phyloP scores from a whole-genome alignment of 2,329 filamentous ascomycete species.

The Trichoderma guizhouense region DNA sequence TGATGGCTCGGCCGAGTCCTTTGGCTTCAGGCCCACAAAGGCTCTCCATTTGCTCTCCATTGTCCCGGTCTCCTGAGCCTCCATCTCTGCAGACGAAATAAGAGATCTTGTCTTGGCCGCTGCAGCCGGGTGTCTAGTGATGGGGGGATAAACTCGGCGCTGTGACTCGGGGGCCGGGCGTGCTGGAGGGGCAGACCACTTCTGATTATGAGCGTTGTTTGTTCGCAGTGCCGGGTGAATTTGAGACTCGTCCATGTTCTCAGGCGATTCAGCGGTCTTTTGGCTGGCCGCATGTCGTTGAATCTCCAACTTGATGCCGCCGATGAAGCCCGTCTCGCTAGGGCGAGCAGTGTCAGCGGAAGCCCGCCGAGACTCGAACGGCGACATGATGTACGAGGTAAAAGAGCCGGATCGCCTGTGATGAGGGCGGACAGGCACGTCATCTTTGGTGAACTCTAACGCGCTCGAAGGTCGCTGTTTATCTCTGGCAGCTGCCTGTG shows the following conservation, averaged over 20 bases:
- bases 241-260: constrained; percentile 26
- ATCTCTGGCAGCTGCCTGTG: constrained; percentile 14
- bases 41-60: constrained; percentile 32
- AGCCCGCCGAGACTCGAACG: constrained; percentile 34
- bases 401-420: constrained; percentile 38
- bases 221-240: constrained; percentile 37
- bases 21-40: constrained; percentile 26
- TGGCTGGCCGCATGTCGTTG: constrained; percentile 35
- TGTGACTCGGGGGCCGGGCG: constrained; percentile 24
- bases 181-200: constrained; percentile 28
- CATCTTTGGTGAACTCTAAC: constrained; percentile 26
- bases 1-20: constrained; percentile 5
- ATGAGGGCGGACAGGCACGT: constrained; percentile 23
- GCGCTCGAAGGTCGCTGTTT: constrained; percentile 26
- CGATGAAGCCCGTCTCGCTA: constrained; percentile 37
- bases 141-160: constrained; percentile 36
- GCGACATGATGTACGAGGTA: constrained; percentile 34
- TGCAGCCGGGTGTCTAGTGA: constrained; percentile 32
- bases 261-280: constrained; percentile 26
- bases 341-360: constrained; percentile 30
- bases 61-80: constrained; percentile 31
- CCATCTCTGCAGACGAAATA: constrained; percentile 28
- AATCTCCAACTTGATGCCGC: constrained; percentile 41
- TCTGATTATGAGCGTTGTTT: constrained; percentile 23
- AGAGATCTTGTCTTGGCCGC: constrained; percentile 28